Conservation (phyloP, 441 rosid species). For the Aleurites moluccanus region DNA sequence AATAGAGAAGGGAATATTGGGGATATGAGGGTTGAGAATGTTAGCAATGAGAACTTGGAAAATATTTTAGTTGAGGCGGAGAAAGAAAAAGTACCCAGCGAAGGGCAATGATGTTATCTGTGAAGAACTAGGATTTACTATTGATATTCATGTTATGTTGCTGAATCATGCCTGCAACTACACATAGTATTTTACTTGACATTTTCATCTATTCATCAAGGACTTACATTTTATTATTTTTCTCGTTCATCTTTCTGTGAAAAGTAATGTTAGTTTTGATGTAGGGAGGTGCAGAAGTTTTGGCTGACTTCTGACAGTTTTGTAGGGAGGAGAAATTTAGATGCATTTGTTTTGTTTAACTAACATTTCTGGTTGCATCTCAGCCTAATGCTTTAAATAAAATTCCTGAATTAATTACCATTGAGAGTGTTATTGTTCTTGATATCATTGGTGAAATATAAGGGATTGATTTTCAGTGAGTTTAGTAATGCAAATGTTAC, state of each 20-base stretch:
- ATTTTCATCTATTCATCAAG: background rate
- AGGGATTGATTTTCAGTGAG: background rate
- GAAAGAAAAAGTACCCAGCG: constrained; percentile 19
- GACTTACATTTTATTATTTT: background rate
- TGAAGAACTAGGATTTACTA: constrained; percentile 15
- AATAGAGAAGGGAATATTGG: constrained; percentile 23
- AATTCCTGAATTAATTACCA: constrained; percentile 1
- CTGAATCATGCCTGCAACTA: background rate
- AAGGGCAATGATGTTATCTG: constrained; percentile 21
- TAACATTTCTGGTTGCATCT: constrained; percentile 9
- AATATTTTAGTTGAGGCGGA: constrained; percentile 9
- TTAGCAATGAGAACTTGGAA: constrained; percentile 22
- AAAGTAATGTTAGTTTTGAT: background rate
- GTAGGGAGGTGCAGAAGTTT: constrained; percentile 12
- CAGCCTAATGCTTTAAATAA: background rate
- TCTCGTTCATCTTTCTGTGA: constrained; percentile 1
- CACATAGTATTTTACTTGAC: background rate
- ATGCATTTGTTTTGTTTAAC: constrained; percentile 13
- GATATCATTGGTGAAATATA: background rate
- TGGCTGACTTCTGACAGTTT: constrained; percentile 25
- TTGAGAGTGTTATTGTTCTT: background rate
- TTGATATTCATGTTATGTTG: constrained; percentile 6
- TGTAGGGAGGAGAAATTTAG: constrained; percentile 20
- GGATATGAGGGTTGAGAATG: constrained; percentile 23
- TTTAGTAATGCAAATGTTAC: background rate